Evolutionary conservation across 164 flowering plant species (phyloP).

Genomic region (Buxus sempervirens): DNA sequence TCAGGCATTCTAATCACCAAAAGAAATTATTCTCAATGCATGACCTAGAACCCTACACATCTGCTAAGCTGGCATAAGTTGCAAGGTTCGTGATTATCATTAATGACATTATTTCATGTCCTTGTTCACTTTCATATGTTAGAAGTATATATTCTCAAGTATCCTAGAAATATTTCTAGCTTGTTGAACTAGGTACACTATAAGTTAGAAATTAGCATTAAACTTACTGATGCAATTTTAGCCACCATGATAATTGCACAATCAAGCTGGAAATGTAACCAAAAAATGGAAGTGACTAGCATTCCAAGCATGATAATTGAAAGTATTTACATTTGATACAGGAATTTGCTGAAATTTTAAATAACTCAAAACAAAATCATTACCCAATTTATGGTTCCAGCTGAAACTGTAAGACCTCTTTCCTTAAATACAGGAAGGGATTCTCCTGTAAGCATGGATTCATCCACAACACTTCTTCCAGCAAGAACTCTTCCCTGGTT

Average conservation of each 20-base stretch:
- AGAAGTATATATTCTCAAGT: background rate
- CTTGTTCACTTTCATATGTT: background rate
- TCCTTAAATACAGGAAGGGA: slow-evolving; percentile 94
- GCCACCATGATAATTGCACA: background rate
- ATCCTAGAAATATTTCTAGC: background rate
- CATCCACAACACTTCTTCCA: slow-evolving; percentile 95
- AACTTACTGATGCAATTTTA: background rate
- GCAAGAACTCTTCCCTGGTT: slow-evolving; percentile 82
- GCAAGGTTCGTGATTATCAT: no score
- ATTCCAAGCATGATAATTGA: background rate
- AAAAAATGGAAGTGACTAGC: background rate
- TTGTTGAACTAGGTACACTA: background rate
- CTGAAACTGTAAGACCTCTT: slow-evolving; percentile 66
- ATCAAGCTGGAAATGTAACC: background rate
- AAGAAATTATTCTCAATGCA: background rate
- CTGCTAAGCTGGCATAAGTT: background rate
- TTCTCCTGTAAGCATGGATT: slow-evolving; percentile 98
- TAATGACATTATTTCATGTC: no score
- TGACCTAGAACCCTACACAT: background rate
- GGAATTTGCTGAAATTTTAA: background rate
- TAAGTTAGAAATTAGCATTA: background rate
- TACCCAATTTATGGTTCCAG: slow-evolving; percentile 99
- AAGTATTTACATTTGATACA: background rate
- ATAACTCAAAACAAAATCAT: background rate
- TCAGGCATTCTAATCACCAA: background rate